Evolutionary conservation across 2,329 filamentous ascomycete genomes (phyloP), one percentile per base, ranked within the genome.

Genomic region (Zymoseptoria crescenta): DNA sequence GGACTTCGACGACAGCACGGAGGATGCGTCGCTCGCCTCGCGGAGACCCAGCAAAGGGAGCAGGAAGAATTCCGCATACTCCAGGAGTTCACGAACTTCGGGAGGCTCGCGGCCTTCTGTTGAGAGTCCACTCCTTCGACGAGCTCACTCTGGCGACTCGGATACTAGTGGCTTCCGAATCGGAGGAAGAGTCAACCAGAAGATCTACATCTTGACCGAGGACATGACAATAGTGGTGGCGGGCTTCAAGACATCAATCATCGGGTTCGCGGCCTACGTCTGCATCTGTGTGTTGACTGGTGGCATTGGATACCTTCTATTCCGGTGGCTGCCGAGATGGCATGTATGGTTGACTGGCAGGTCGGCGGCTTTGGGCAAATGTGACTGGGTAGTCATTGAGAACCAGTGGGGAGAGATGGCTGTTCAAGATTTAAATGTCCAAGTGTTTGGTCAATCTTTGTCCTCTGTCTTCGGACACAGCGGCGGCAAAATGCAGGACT

Each of bases 401-500:
- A 96, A 99, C 69, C 91, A 97, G 81, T 97, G 94, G 93, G 88
- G 89, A 54, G 93, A 97, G 74, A 88, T 97, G 73, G 80, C 82
- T 10, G 83, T 94, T n/a, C 83, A 96, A 68, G 71, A 85, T 54
- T 81, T 97, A 10, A 79, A 80, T 59, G 78, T 73, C 52, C 76
- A 84, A 64, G 72, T 71, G 8, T 87, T 87, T 69, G 84, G 81
- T 7, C 80, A 83, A 59, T 79, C 82, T n/a, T 74, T 87, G 49
- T 87, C 84, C 1, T 84, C 83, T 0, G 80, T 88, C 0, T 93
- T 93, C 70, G 88, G 89, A 0, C 74, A 81, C 1, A 76, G 81
- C 1, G 91, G 90, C 73, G 74, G 80, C 54, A 78, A 79, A 51
- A 74, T 84, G 19, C 83, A 85, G 59, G 88, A 94, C 57, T 83